phyloP scores from a whole-genome alignment of 2,329 filamentous ascomycete species.

The Aureobasidium zeae region DNA sequence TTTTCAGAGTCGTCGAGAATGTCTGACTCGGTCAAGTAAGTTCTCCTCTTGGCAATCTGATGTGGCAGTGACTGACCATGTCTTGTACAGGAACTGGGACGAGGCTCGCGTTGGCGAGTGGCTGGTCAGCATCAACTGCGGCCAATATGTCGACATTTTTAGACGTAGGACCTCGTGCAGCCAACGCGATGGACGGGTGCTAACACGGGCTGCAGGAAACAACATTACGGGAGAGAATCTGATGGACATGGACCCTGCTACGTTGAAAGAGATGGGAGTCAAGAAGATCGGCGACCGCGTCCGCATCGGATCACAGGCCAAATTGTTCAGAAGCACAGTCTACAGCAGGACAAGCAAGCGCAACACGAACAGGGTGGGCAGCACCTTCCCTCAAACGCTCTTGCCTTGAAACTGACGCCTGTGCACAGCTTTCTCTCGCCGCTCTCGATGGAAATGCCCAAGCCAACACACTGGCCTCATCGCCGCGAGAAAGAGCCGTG shows the following conservation, averaged over 20 bases:
- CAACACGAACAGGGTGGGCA: constrained; percentile 60
- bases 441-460: constrained; percentile 60
- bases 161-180: constrained; percentile 42
- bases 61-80: background rate
- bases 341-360: constrained; percentile 52
- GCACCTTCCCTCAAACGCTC: constrained; percentile 13
- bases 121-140: constrained; percentile 81
- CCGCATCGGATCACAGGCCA: constrained; percentile 53
- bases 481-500: constrained; percentile 37
- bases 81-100: constrained; percentile 60
- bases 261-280: constrained; percentile 95
- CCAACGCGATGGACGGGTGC: no score
- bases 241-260: constrained; percentile 91
- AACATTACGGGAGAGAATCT: constrained; percentile 97
- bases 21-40: constrained; percentile 49
- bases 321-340: constrained; percentile 40
- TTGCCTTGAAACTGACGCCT: constrained; percentile 19
- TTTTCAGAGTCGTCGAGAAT: constrained; percentile 72
- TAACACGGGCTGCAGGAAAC: constrained; percentile 49
- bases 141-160: constrained; percentile 87
- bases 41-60: background rate
- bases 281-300: constrained; percentile 96
- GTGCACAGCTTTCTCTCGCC: constrained; percentile 66
- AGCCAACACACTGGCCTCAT: constrained; percentile 16
- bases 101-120: constrained; percentile 89